phyloP scores from a whole-genome alignment of 2,329 filamentous ascomycete species.

The Phaeosphaeriaceae sp. region DNA sequence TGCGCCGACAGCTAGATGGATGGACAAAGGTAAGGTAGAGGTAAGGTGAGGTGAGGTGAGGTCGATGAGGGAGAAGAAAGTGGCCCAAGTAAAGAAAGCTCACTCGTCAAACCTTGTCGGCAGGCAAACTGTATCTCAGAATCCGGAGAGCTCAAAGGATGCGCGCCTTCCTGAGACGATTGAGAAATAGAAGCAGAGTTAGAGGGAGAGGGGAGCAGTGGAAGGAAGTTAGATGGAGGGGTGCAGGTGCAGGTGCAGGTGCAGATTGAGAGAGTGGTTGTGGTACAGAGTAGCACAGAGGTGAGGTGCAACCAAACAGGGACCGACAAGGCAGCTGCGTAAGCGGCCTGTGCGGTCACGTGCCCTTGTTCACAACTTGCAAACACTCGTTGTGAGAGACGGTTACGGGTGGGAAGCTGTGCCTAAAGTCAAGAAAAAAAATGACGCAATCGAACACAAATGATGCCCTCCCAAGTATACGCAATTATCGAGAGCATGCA shows the following conservation, averaged over 20 bases:
- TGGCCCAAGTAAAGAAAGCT: conserved; percentile 48
- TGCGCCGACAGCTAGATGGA: too few relatives aligned
- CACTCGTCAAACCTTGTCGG: conserved; percentile 48
- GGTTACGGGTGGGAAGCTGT: too few relatives aligned
- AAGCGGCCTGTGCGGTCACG: conserved; percentile 15
- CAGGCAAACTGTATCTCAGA: conserved; percentile 35
- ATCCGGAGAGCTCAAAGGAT: conserved; percentile 21
- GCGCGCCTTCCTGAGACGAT: conserved; percentile 25
- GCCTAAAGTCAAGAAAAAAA: background rate
- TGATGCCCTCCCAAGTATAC: conserved; percentile 34
- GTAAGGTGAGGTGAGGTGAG: conserved; percentile 29
- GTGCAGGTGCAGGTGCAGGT: conserved; percentile 25
- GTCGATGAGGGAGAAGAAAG: conserved; percentile 40
- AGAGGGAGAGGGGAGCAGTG: conserved; percentile 6
- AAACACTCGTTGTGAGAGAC: too few relatives aligned
- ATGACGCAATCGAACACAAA: conserved; percentile 37
- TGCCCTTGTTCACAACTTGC: too few relatives aligned
- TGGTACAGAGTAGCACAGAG: conserved; percentile 11
- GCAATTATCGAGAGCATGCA: conserved; percentile 30
- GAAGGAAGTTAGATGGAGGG: background rate
- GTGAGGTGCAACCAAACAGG: conserved; percentile 26
- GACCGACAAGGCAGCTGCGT: conserved; percentile 21
- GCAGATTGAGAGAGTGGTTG: too few relatives aligned
- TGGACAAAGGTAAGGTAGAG: too few relatives aligned
- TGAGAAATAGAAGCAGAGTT: conserved; percentile 21